Conservation (phyloP, 1,139 yeast genomes). For the Yueomyces sp. region DNA sequence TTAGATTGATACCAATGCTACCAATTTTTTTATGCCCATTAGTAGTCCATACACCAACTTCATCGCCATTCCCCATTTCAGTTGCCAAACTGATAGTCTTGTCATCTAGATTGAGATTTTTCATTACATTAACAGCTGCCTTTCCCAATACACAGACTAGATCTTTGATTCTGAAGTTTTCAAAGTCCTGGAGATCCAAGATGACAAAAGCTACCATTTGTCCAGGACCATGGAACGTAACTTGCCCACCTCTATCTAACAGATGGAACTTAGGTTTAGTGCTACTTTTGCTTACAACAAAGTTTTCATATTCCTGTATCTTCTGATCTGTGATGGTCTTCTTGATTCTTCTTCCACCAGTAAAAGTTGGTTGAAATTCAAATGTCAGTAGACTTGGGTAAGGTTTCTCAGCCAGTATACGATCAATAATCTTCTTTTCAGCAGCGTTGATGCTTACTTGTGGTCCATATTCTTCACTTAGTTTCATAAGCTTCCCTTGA, state of each 20-base stretch:
- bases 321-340: constrained; percentile 30
- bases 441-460: constrained; percentile 30
- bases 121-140: constrained; percentile 35
- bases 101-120: constrained; percentile 7
- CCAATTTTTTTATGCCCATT: constrained; percentile 57
- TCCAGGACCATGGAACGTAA: constrained; percentile 95
- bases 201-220: constrained; percentile 82
- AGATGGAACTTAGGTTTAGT: constrained; percentile 42
- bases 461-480: constrained; percentile 29
- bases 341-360: constrained; percentile 78
- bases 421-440: constrained; percentile 33
- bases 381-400: constrained; percentile 59
- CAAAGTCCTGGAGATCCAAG: constrained; percentile 55
- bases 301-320: constrained; percentile 18
- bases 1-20: constrained; percentile 79
- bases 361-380: constrained; percentile 73
- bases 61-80: constrained; percentile 40
- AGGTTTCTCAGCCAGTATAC: constrained; percentile 42
- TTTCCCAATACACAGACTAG: constrained; percentile 62
- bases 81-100: constrained; percentile 27
- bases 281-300: constrained; percentile 9
- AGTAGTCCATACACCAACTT: constrained; percentile 81
- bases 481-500: constrained; percentile 27
- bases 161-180: constrained; percentile 54
- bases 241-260: constrained; percentile 89